A percentile compares a stretch with the other conserved stretches of the same genome.
Conservation (phyloP, 2,329 filamentous ascomycete genomes). For the Verruconis gallopava region DNA sequence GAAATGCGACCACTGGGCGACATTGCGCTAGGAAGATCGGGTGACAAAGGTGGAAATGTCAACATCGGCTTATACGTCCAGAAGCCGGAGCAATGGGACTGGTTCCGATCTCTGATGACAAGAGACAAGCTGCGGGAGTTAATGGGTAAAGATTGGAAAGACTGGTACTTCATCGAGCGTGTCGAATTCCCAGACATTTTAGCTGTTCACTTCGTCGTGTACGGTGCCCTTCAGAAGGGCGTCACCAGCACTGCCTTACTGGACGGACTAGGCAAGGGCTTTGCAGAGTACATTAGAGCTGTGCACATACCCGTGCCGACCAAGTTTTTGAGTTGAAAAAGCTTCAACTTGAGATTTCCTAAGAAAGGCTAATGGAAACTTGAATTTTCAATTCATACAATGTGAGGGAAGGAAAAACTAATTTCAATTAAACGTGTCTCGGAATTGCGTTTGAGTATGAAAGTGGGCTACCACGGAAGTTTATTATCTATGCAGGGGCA, state of each 20-base stretch:
- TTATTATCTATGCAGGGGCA: no score
- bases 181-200: slow-evolving; percentile 5
- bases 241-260: neutral
- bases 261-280: neutral
- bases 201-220: slow-evolving; percentile 2
- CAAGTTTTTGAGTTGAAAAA: neutral
- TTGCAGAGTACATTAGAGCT: neutral
- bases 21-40: slow-evolving; percentile 19
- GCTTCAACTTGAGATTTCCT: no score
- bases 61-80: slow-evolving; percentile 14
- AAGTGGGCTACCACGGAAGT: no score
- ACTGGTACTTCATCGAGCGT: slow-evolving; percentile 5
- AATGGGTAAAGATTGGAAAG: slow-evolving; percentile 10
- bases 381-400: no score
- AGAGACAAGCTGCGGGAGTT: slow-evolving; percentile 14
- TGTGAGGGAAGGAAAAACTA: no score
- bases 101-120: slow-evolving; percentile 12
- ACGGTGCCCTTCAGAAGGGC: neutral
- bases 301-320: neutral
- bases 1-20: slow-evolving; percentile 24
- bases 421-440: no score
- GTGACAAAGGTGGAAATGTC: slow-evolving; percentile 16
- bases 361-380: no score
- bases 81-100: slow-evolving; percentile 7
- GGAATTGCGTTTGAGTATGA: no score